Evolutionary conservation across 768 basidiomycete species (phyloP).

Genomic region (Xerocomellus amylosporus): DNA sequence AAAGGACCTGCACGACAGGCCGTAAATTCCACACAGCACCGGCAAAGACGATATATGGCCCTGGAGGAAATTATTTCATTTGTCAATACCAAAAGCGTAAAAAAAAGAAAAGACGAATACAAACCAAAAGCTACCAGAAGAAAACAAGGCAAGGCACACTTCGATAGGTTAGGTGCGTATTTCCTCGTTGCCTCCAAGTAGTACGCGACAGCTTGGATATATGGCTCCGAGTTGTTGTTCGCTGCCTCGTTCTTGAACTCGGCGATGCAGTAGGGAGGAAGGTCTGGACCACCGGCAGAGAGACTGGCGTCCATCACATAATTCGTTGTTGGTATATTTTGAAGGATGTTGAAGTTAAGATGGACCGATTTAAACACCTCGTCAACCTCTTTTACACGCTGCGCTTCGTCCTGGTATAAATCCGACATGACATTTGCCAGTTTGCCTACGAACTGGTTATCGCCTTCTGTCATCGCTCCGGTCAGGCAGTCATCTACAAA

Average conservation of each 20-base stretch:
- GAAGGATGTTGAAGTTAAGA: no score
- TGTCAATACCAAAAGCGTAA: no score
- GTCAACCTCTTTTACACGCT: neutral
- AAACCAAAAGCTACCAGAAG: neutral
- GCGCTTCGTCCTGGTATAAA: neutral
- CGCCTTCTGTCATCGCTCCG: no score
- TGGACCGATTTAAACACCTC: neutral
- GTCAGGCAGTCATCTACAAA: no score
- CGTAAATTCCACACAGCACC: constrained; percentile 25
- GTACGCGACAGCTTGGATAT: neutral
- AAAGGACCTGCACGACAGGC: constrained; percentile 25
- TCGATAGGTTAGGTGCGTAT: no score
- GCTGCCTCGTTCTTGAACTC: neutral
- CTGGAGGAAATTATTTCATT: constrained; percentile 4
- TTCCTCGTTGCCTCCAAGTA: no score
- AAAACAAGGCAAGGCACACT: neutral
- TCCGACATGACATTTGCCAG: neutral
- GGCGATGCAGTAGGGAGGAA: neutral
- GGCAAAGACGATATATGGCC: constrained; percentile 28
- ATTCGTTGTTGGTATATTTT: no score
- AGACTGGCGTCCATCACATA: no score
- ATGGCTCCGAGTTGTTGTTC: neutral
- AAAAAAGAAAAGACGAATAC: neutral
- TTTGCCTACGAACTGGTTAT: no score
- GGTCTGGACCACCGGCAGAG: no score